Conservation (phyloP, 495 filamentous ascomycete species). For the Daldinia concentrica region DNA sequence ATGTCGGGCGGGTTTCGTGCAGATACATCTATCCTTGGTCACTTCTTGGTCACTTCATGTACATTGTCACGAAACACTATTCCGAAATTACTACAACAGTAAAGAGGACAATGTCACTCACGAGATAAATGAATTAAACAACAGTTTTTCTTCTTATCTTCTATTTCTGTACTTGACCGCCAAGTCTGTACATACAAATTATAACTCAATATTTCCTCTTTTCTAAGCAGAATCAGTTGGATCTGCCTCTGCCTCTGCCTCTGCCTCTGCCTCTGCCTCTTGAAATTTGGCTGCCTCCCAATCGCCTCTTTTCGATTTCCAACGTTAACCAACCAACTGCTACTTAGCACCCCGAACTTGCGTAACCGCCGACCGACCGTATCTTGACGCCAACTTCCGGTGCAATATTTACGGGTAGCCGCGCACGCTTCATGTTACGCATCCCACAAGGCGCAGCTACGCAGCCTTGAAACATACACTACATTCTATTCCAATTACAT, state of each 20-base stretch:
- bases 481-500: constrained; percentile 12
- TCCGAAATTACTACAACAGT: constrained; percentile 32
- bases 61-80: constrained; percentile 30
- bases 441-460: constrained; percentile 17
- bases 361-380: constrained; percentile 41
- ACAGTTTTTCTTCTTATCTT: neutral
- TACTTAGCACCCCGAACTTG: constrained; percentile 16
- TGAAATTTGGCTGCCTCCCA: constrained; percentile 34
- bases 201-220: constrained; percentile 16
- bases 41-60: constrained; percentile 1
- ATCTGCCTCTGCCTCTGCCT: neutral
- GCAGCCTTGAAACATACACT: constrained; percentile 17
- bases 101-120: constrained; percentile 4
- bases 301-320: constrained; percentile 19
- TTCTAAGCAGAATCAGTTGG: constrained; percentile 17
- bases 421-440: constrained; percentile 21
- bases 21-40: constrained; percentile 12
- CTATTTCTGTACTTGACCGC: constrained; percentile 1
- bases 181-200: constrained; percentile 8
- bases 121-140: constrained; percentile 13
- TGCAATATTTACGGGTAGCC: constrained; percentile 22
- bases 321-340: constrained; percentile 22
- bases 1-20: constrained; percentile 36
- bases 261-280: neutral
- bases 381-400: constrained; percentile 10